These are phyloP conservation scores for Pharnaceum exiguum DNA, from an alignment of 148 eudicot species.

Conservation along the genomic window DNA sequence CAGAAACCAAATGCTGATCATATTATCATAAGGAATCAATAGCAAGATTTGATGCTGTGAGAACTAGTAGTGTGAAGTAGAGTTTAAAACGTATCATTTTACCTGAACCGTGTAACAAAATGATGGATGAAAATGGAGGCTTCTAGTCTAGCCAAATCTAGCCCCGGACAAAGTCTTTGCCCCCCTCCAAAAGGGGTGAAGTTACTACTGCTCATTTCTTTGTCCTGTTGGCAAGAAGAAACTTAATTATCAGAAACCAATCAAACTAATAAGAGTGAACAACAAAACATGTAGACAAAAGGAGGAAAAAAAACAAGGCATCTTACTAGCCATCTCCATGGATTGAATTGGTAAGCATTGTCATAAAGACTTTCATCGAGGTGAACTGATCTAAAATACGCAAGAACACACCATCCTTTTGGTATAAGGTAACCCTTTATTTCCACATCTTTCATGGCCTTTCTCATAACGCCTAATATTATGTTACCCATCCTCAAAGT, in stretches of 20 bases:
- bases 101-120: slow-evolving; percentile 80
- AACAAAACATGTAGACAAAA: neutral
- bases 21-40: neutral
- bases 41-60: too few species aligned
- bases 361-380: slow-evolving; percentile 57
- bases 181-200: slow-evolving; percentile 99
- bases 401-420: slow-evolving; percentile 79
- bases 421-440: slow-evolving; percentile 79
- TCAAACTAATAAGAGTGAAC: neutral
- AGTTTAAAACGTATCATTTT: too few species aligned
- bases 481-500: slow-evolving; percentile 80
- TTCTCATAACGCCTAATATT: slow-evolving; percentile 75
- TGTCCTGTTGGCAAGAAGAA: slow-evolving; percentile 32
- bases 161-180: slow-evolving; percentile 87
- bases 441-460: slow-evolving; percentile 83
- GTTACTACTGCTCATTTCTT: slow-evolving; percentile 42
- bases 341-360: slow-evolving; percentile 60
- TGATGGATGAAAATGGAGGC: slow-evolving; percentile 86
- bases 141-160: slow-evolving; percentile 86
- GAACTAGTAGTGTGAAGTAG: too few species aligned
- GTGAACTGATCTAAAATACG: slow-evolving; percentile 79
- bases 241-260: too few species aligned
- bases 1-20: too few species aligned
- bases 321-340: slow-evolving; percentile 95
- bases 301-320: neutral